A percentile compares a stretch with the other conserved stretches of the same genome.
These are phyloP conservation scores for Diaporthe humulicola DNA, from an alignment of 2,329 filamentous ascomycete genomes.

Conservation along the genomic window DNA sequence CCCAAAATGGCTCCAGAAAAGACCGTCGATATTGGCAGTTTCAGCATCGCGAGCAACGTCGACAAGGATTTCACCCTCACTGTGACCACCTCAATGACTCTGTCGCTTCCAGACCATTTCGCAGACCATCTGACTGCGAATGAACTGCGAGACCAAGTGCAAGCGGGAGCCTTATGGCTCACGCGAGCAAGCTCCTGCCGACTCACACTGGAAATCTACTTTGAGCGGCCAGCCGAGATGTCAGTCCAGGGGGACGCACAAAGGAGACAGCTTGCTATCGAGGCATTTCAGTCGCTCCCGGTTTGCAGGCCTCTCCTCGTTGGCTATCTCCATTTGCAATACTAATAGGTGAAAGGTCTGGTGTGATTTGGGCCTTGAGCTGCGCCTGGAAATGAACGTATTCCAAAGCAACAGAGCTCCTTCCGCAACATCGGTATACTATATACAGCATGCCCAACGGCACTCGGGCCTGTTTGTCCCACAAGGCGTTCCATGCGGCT, in stretches of 20 bases:
- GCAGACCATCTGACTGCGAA: background rate
- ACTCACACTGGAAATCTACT: slow-evolving; percentile 15
- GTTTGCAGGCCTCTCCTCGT: background rate
- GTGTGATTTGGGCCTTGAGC: slow-evolving; percentile 30
- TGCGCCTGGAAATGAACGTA: slow-evolving; percentile 24
- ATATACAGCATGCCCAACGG: slow-evolving; percentile 28
- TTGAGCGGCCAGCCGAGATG: background rate
- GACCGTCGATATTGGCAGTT: slow-evolving; percentile 33
- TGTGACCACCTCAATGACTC: slow-evolving; percentile 12
- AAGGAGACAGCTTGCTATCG: background rate
- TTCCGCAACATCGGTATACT: slow-evolving; percentile 27
- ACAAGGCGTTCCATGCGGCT: slow-evolving; percentile 17
- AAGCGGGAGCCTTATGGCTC: slow-evolving; percentile 33
- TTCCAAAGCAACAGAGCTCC: slow-evolving; percentile 7
- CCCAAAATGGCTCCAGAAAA: slow-evolving; percentile 29
- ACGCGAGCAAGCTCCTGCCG: slow-evolving; percentile 36
- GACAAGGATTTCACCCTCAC: slow-evolving; percentile 30
- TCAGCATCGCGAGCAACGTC: slow-evolving; percentile 33
- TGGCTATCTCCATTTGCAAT: background rate
- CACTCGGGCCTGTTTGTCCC: slow-evolving; percentile 21
- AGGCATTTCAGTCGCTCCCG: slow-evolving; percentile 16
- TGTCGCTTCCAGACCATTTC: slow-evolving; percentile 28
- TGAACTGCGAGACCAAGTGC: slow-evolving; percentile 34
- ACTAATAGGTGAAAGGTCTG: slow-evolving; percentile 32
- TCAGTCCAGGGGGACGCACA: background rate